Conservation (phyloP, 2,329 filamentous ascomycete species). For the Cucurbitaria berberidis region DNA sequence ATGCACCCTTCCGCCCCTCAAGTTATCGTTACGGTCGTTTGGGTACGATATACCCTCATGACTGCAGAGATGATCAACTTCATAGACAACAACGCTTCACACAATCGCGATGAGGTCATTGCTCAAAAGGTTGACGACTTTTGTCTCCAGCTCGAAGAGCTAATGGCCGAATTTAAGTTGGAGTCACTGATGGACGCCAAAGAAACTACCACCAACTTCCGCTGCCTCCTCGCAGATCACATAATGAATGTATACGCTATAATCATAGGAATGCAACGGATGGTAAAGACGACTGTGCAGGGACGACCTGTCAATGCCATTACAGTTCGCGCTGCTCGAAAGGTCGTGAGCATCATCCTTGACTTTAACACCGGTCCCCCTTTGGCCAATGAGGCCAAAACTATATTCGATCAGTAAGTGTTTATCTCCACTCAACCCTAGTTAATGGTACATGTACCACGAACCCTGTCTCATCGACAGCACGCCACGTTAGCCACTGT, state of each 20-base stretch:
- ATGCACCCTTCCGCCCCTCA: slow-evolving; percentile 25
- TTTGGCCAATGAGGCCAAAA: slow-evolving; percentile 6
- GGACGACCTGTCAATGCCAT: slow-evolving; percentile 15
- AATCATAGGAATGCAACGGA: slow-evolving; percentile 34
- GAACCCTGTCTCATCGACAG: neutral
- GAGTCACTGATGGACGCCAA: slow-evolving; percentile 17
- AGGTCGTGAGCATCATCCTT: slow-evolving; percentile 29
- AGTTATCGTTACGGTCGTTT: slow-evolving; percentile 24
- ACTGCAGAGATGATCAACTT: slow-evolving; percentile 26
- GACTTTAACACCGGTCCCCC: slow-evolving; percentile 17
- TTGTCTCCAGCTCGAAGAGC: slow-evolving; percentile 22
- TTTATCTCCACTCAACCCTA: neutral
- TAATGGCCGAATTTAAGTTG: slow-evolving; percentile 31
- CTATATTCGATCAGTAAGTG: slow-evolving; percentile 29
- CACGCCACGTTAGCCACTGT: neutral
- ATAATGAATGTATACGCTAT: slow-evolving; percentile 32
- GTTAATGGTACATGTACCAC: neutral
- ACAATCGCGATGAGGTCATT: slow-evolving; percentile 2
- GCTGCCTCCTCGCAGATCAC: slow-evolving; percentile 32
- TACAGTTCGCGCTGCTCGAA: slow-evolving; percentile 30
- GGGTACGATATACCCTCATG: slow-evolving; percentile 28
- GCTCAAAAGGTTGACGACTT: slow-evolving; percentile 21
- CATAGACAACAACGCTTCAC: slow-evolving; percentile 16
- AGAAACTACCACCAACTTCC: slow-evolving; percentile 4
- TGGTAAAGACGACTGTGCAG: slow-evolving; percentile 11